Conservation (phyloP, 2,329 filamentous ascomycete genomes). For the Blastomyces parvus region DNA sequence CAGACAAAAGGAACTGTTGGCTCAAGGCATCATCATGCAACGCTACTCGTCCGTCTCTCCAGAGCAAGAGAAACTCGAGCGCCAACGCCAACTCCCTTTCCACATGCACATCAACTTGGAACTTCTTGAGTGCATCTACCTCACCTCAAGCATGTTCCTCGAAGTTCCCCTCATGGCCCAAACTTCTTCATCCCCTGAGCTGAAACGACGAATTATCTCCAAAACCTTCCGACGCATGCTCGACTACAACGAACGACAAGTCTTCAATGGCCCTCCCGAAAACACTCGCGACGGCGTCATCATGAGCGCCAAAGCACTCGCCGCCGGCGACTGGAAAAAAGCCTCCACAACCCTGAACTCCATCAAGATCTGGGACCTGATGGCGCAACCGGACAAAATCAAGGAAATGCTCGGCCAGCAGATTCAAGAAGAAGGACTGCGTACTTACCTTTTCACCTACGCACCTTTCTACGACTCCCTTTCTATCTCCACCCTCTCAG, state of each 20-base stretch:
- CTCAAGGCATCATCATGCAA: slow-evolving; percentile 97
- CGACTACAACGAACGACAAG: slow-evolving; percentile 98
- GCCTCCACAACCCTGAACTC: slow-evolving; percentile 84
- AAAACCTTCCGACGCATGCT: slow-evolving; percentile 99
- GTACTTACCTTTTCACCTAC: slow-evolving; percentile 98
- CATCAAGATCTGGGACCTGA: slow-evolving; percentile 99
- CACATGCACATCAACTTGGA: slow-evolving; percentile 99
- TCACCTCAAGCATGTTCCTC: slow-evolving; percentile 97
- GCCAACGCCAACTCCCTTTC: slow-evolving; percentile 95
- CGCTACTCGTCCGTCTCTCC: slow-evolving; percentile 92
- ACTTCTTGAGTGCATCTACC: slow-evolving; percentile 93
- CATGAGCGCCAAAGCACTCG: slow-evolving; percentile 95
- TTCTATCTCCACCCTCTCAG: slow-evolving; percentile 69
- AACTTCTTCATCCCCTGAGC: slow-evolving; percentile 89
- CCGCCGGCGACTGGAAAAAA: slow-evolving; percentile 98
- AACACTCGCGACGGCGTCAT: slow-evolving; percentile 99
- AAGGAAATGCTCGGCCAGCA: slow-evolving; percentile 96
- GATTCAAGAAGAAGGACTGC: slow-evolving; percentile 95
- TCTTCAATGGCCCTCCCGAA: slow-evolving; percentile 96
- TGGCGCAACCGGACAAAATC: slow-evolving; percentile 85
- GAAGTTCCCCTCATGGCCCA: slow-evolving; percentile 96
- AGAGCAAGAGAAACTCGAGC: slow-evolving; percentile 94
- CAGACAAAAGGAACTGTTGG: slow-evolving; percentile 92
- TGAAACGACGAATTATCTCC: slow-evolving; percentile 96
- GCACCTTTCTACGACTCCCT: slow-evolving; percentile 98